These are phyloP conservation scores for Claviceps maximensis DNA, from an alignment of 2,329 filamentous ascomycete species.

Conservation along the genomic window DNA sequence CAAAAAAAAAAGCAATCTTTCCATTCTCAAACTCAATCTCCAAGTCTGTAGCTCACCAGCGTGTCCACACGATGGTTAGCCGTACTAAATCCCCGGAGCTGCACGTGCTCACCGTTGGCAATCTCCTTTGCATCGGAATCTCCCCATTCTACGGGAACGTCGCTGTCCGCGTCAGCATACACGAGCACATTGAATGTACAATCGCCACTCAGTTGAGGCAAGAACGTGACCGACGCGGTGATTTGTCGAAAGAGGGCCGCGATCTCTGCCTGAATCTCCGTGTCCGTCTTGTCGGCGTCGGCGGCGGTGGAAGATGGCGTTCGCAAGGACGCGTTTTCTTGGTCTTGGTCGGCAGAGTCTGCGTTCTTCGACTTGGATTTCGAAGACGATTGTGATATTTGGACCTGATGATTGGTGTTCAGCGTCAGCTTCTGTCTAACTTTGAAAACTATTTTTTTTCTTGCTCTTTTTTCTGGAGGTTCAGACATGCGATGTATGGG, in stretches of 20 bases:
- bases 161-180: conserved; percentile 91
- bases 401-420: conserved; percentile 8
- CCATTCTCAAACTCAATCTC: conserved; percentile 13
- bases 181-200: conserved; percentile 99
- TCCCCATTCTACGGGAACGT: conserved; percentile 96
- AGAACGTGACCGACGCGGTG: conserved; percentile 90
- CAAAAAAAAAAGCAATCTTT: no score
- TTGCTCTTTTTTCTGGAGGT: conserved; percentile 4
- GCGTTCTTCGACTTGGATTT: conserved; percentile 30
- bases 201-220: conserved; percentile 77
- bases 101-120: conserved; percentile 82
- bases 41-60: conserved; percentile 77
- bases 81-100: conserved; percentile 90
- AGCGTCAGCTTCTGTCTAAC: conserved; percentile 5
- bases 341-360: conserved; percentile 39
- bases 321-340: conserved; percentile 49
- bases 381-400: conserved; percentile 12
- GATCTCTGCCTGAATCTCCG: conserved; percentile 90
- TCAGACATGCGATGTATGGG: background rate
- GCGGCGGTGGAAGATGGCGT: conserved; percentile 14
- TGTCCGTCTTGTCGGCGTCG: conserved; percentile 67
- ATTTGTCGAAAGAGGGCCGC: conserved; percentile 96
- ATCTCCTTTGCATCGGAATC: conserved; percentile 98
- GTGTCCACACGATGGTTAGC: conserved; percentile 91
- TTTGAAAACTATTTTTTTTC: background rate